These are phyloP conservation scores for Chytridium lagenaria DNA, from an alignment of 371 early-diverging fungal genomes.

Conservation along the genomic window DNA sequence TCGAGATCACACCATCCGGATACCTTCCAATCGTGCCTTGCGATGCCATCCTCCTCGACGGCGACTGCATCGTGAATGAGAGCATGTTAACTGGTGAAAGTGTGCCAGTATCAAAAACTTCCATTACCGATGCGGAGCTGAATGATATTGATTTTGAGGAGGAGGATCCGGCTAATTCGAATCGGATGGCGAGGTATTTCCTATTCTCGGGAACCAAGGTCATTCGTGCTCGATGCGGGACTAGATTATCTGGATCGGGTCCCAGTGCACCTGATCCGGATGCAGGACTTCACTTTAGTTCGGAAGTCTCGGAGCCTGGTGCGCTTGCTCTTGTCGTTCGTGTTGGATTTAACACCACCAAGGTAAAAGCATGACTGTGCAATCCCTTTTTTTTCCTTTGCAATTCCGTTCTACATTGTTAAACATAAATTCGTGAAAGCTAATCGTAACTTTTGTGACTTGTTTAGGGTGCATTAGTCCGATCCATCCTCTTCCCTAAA, in stretches of 20 bases:
- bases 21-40: conserved; percentile 76
- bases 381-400: not conserved
- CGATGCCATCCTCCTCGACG: conserved; percentile 94
- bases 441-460: not conserved
- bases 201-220: conserved; percentile 92
- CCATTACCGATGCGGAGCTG: conserved; percentile 73
- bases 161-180: conserved; percentile 68
- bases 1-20: conserved; percentile 66
- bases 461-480: conserved; percentile 65
- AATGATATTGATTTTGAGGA: conserved; percentile 72
- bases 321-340: conserved; percentile 66
- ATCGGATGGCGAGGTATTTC: conserved; percentile 78
- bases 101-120: conserved; percentile 81
- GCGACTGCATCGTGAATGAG: conserved; percentile 98
- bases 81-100: conserved; percentile 98
- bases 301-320: conserved; percentile 24
- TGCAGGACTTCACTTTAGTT: conserved; percentile 8
- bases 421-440: no score
- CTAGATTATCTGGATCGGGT: conserved; percentile 16
- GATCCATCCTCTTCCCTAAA: conserved; percentile 95
- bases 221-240: conserved; percentile 75
- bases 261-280: conserved; percentile 30
- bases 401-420: no score
- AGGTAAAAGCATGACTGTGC: conserved; percentile 67
- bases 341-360: conserved; percentile 97